phyloP scores from a whole-genome alignment of 345 rosid species.

The Pugionium cornutum region DNA sequence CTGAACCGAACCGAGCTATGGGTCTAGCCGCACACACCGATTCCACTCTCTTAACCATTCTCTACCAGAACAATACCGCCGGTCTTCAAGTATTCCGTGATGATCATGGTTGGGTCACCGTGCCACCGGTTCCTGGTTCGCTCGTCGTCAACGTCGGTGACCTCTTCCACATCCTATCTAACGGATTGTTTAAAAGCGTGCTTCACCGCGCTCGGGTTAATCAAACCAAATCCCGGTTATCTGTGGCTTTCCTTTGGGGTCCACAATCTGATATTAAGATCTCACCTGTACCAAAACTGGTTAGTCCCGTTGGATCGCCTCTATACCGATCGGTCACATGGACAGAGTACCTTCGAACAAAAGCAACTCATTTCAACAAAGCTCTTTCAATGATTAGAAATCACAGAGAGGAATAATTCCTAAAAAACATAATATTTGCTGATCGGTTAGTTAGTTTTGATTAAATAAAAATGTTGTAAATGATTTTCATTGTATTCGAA shows the following conservation, averaged over 20 bases:
- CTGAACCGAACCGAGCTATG: conserved; percentile 64
- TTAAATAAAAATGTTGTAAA: conserved; percentile 20
- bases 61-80: conserved; percentile 53
- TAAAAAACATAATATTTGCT: neutral
- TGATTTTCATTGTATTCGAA: neutral
- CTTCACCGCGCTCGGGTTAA: conserved; percentile 70
- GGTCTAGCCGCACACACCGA: conserved; percentile 96
- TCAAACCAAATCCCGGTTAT: conserved; percentile 54
- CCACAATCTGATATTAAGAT: conserved; percentile 50
- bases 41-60: conserved; percentile 65
- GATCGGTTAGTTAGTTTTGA: conserved; percentile 18
- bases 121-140: conserved; percentile 52
- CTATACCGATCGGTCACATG: conserved; percentile 54
- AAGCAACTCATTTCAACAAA: conserved; percentile 54
- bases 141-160: conserved; percentile 89
- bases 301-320: conserved; percentile 35
- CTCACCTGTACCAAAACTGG: conserved; percentile 46
- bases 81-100: conserved; percentile 67
- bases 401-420: conserved; percentile 24
- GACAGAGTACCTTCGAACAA: conserved; percentile 55
- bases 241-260: conserved; percentile 62
- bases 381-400: conserved; percentile 55
- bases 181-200: conserved; percentile 54
- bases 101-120: conserved; percentile 66
- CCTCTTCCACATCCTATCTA: conserved; percentile 69